Base-by-base conservation (phyloP, 768 basidiomycete genomes). In the Boletus bicolor region DNA sequence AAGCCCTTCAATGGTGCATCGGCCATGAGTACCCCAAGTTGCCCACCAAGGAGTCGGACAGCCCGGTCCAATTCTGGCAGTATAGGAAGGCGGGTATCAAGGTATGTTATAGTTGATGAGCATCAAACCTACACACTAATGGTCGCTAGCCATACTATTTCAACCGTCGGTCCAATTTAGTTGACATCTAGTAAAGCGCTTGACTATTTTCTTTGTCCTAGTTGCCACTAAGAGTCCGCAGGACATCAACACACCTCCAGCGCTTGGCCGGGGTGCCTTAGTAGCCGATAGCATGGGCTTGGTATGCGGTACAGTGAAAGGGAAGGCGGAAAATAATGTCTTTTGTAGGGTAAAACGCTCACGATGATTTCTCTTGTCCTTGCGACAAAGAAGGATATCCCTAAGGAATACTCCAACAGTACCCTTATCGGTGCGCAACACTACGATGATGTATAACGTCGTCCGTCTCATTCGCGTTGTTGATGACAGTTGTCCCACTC, bases 21-120 rank as follows among this genome's bases (percentile, higher is more conserved):
- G 80, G 84, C 15, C 82, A 77, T 28, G 93, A 97, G 70, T 84
- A 91, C 64, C 93, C 94, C 0, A 70, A 72, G 38, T 71, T 94
- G 12, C 94, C 93, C 2, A 80, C 75, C 54, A 79, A 73, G 34
- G 83, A 85, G 48, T 67, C 70, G 0, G 92, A 93, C 55, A 80
- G 77, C 36, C 87, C 91, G 0, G 89, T 93, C 1, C 94, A 96
- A 69, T 93, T 97, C 64, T 97, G 93, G 94, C 85, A 91, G 64
- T 69, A 85, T 30, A 80, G 73, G 63, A 85, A 81, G 64, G 75
- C 70, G 30, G 79, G 76, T 0, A 64, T 67, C 47, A 84, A 87
- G 75, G 89, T 84, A 55, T 17, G 75, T 37, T 19, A 21, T n/a
- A 15, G 32, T 26, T 54, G 11, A 35, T 26, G 8, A 46, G 39